phyloP scores from a whole-genome alignment of 2,329 filamentous ascomycete genomes.

The Stenocarpella maydis region DNA sequence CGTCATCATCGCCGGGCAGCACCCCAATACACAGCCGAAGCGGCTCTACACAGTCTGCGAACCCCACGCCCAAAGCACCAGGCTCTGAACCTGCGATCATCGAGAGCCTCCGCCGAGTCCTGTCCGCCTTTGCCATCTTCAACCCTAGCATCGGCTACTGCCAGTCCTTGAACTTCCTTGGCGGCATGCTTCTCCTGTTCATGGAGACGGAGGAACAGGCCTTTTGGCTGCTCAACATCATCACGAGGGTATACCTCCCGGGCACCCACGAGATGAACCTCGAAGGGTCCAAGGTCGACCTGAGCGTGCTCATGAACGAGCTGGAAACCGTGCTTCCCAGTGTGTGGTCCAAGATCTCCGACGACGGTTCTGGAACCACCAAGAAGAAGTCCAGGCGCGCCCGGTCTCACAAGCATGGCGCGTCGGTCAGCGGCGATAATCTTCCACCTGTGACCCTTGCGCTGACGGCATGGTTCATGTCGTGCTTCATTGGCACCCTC shows the following conservation, averaged over 20 bases:
- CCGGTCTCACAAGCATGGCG: constrained; percentile 10
- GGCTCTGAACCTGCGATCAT: constrained; percentile 79
- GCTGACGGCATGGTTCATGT: constrained; percentile 98
- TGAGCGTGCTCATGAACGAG: constrained; percentile 89
- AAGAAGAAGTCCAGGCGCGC: constrained; percentile 31
- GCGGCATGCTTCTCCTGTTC: constrained; percentile 88
- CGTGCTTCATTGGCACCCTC: constrained; percentile 89
- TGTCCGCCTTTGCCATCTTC: constrained; percentile 90
- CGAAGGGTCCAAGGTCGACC: constrained; percentile 91
- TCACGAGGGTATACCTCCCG: constrained; percentile 86
- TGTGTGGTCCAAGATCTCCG: constrained; percentile 84
- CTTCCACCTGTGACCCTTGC: constrained; percentile 91
- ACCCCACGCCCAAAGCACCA: constrained; percentile 44
- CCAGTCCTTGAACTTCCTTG: constrained; percentile 94
- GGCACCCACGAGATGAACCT: constrained; percentile 91
- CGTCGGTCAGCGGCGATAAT: constrained; percentile 24
- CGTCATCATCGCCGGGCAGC: constrained; percentile 44
- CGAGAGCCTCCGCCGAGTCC: constrained; percentile 80
- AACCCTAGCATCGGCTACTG: constrained; percentile 94
- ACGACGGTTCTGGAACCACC: constrained; percentile 30
- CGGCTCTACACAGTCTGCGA: constrained; percentile 35
- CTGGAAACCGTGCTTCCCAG: constrained; percentile 83
- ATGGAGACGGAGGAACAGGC: constrained; percentile 87
- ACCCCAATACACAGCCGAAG: constrained; percentile 41
- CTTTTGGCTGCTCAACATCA: constrained; percentile 93